phyloP scores from a whole-genome alignment of 257 asterid genomes.

The Orobanche coerulescens region DNA sequence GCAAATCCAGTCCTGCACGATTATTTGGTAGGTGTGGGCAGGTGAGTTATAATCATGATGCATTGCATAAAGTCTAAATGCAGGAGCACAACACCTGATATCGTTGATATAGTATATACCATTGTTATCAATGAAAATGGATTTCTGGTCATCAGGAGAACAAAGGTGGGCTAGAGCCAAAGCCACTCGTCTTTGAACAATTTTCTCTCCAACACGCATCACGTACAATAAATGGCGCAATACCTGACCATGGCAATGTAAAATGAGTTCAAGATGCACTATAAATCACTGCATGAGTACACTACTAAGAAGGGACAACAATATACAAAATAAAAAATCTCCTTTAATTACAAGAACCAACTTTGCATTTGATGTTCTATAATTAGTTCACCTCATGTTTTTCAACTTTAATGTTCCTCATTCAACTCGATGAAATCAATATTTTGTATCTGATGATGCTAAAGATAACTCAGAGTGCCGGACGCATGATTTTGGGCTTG shows the following conservation, averaged over 20 bases:
- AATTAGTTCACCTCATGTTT: background rate
- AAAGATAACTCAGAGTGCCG: too few relatives aligned
- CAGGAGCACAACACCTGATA: background rate
- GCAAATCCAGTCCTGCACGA: conserved; percentile 50
- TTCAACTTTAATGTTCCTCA: background rate
- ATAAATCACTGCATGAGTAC: background rate
- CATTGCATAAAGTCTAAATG: conserved; percentile 5
- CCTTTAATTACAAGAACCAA: background rate
- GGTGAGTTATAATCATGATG: background rate
- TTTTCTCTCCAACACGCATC: conserved; percentile 57
- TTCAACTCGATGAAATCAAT: conserved; percentile 15
- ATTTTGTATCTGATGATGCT: too few relatives aligned
- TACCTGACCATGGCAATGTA: conserved; percentile 33
- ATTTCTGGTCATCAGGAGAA: conserved; percentile 57
- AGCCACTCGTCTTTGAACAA: conserved; percentile 54
- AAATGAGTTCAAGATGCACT: conserved; percentile 2
- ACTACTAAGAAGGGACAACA: background rate
- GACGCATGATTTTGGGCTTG: conserved; percentile 1
- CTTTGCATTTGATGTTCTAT: background rate
- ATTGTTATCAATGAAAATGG: conserved; percentile 45
- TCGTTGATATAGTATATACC: conserved; percentile 27
- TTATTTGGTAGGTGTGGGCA: conserved; percentile 10
- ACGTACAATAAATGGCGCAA: conserved; percentile 52
- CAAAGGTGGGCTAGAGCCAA: conserved; percentile 74
- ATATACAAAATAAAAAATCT: background rate